Evolutionary conservation across 202 grass and related monocot genomes (phyloP).

Genomic region (Elaeis oleifera): DNA sequence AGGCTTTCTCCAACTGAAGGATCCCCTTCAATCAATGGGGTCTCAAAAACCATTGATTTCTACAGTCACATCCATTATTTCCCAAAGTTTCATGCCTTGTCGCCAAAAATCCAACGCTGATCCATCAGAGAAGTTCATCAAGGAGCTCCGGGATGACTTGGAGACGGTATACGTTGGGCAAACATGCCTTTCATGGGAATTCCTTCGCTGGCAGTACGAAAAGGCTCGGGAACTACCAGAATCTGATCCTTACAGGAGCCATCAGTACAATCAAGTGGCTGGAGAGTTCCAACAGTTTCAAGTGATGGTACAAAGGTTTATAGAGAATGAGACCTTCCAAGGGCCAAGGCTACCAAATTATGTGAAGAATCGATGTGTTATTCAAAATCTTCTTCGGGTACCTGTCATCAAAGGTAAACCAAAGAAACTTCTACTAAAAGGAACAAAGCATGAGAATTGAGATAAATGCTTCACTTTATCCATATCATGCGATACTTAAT

Average conservation of each 20-base stretch:
- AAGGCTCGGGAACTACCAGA: constrained; percentile 63
- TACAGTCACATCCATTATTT: constrained; percentile 56
- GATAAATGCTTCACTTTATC: too few species aligned
- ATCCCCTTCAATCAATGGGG: constrained; percentile 40
- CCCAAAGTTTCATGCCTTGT: constrained; percentile 43
- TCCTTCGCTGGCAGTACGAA: constrained; percentile 94
- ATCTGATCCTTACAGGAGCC: constrained; percentile 58
- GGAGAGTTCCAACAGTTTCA: constrained; percentile 98
- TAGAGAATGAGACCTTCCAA: constrained; percentile 87
- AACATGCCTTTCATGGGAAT: constrained; percentile 93
- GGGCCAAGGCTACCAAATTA: constrained; percentile 80
- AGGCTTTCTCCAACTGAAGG: constrained; percentile 90
- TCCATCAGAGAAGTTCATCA: constrained; percentile 62
- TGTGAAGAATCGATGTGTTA: constrained; percentile 62
- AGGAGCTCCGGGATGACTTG: constrained; percentile 63
- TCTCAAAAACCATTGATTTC: constrained; percentile 54
- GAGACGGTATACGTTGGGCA: constrained; percentile 92
- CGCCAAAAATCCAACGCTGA: constrained; percentile 46
- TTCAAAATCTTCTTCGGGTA: constrained; percentile 73
- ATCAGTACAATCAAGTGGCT: constrained; percentile 78
- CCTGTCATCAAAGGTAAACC: constrained; percentile 73
- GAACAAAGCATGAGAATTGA: too few species aligned
- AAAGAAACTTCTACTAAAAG: not conserved
- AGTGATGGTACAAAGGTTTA: constrained; percentile 72
- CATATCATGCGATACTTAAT: too few species aligned